Percentiles rank a stretch among this genome's conserved stretches.
Conservation (phyloP, 108 stramenopile species). For the Schizochytrium sp. region DNA sequence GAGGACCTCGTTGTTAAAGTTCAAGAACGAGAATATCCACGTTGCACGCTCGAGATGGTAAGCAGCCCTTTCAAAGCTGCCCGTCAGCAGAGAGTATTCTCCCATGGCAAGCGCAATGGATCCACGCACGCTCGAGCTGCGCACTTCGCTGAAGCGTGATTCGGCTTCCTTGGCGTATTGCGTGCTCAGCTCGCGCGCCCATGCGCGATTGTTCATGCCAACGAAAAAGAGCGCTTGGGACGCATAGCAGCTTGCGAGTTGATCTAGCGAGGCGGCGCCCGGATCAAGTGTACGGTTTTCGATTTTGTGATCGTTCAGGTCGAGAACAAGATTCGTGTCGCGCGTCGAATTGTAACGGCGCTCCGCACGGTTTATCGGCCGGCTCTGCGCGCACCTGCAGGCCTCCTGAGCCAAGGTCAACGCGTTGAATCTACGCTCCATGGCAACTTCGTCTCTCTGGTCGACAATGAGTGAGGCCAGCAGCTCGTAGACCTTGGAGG, state of each 20-base stretch:
- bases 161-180: neutral
- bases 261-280: neutral
- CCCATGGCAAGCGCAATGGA: neutral
- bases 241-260: neutral
- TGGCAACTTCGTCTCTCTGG: neutral
- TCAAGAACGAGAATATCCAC: neutral
- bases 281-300: neutral
- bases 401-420: neutral
- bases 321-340: neutral
- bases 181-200: neutral
- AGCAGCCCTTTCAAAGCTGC: neutral
- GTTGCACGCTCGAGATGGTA: neutral
- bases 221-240: neutral
- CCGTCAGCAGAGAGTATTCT: neutral
- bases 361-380: neutral
- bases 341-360: neutral
- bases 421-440: neutral
- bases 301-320: conserved; percentile 2
- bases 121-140: neutral
- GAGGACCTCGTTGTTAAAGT: neutral
- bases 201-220: neutral
- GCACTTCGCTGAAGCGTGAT: neutral
- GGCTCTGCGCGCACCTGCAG: neutral
- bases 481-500: neutral
- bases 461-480: neutral